Base-by-base conservation (phyloP, 2,329 filamentous ascomycete genomes). In the Calonectria montana region DNA sequence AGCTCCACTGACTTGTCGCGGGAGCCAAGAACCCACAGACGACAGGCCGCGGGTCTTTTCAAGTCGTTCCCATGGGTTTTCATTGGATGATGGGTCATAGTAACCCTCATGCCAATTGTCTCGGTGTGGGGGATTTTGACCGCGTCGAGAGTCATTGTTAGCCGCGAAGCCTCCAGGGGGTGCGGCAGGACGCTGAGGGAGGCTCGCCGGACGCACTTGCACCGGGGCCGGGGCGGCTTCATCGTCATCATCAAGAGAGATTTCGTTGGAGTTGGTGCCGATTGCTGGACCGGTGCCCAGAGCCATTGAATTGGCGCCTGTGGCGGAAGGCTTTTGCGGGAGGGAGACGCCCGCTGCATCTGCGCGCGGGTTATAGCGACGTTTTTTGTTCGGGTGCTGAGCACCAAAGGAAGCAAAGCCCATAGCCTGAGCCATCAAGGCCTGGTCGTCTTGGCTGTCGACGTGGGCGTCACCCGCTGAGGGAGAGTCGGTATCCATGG, bases 321-420 rank as follows among this genome's bases (percentile, higher is more conserved):
- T 81, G 68, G 74, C 64, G 75, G 81, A 63, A 75, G 79, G 68
- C 65, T 71, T 73, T 74, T 43, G 45, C 16, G 23, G 81, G 77
- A 74, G 80, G 80, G 75, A 79, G 15, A 71, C 55, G n/a, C 80
- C 72, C 12, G 69, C 53, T 43, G 88, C 88, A 76, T 90, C 90
- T 62, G 83, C 85, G 31, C 86, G 83, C 21, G 88, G 85, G 78
- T 93, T 91, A 82, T 90, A 92, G 79, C 92, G 92, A 72, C 93
- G 89, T 81, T 93, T 93, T 81, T 93, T 94, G 50, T 87, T 86
- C 1, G 88, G 84, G 3, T 85, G 81, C 75, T 88, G 85, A 12
- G 84, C 82, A 75, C 93, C 93, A 79, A 96, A 96, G 69, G 90
- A 88, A 10, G 91, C 88, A 82, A 95, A 95, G 74, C 94, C 94